Evolutionary conservation across 257 asterid species (phyloP), one percentile per base, ranked within the genome.

Genomic region (Haberlea rhodopensis): DNA sequence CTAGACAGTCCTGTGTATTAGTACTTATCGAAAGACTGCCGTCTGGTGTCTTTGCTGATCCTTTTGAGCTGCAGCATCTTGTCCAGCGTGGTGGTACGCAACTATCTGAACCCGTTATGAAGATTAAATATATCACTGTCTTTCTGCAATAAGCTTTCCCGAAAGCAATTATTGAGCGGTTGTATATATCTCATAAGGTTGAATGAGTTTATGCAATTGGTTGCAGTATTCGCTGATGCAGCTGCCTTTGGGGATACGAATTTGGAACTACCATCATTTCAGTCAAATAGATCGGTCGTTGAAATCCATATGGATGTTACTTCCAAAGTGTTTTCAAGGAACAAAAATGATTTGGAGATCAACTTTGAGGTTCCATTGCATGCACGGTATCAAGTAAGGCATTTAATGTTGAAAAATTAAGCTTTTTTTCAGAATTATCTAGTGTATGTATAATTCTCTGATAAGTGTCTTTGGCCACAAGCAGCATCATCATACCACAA

Each of bases 241-340:
- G 84, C 81, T 13, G 97, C 84, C 20, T 84, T 89, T 82, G 98
- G 98, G 60, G 96, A 92, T 67, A 84, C 89, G 24, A 89, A 92
- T 79, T 76, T 92, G 53, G 98, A 89, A 57, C 66, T 89, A 62
- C 98, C 96, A 54, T 82, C 95, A 8, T 87, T 87, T 58, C 82
- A 79, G 22, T 87, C 98, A 27, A 92, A 87, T 57, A 87, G 77
- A 43, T 80, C 98, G 16, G 70, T 87, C 32, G 86, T 85, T 32
- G 97, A 90, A 78, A 73, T 87, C 58, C 96, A 89, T 75, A 58
- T 82, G 77, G 69, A 69, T 73, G 57, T 78, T 60, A 70, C 69
- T 71, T 55, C 85, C 28, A 57, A 32, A 3, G 54, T 66, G 68
- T 29, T 70, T 8, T 63, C 87, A 34, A 66, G 52, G 54, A 28